phyloP scores from a whole-genome alignment of 2,329 filamentous ascomycete species.

The Metarhizium sp. region DNA sequence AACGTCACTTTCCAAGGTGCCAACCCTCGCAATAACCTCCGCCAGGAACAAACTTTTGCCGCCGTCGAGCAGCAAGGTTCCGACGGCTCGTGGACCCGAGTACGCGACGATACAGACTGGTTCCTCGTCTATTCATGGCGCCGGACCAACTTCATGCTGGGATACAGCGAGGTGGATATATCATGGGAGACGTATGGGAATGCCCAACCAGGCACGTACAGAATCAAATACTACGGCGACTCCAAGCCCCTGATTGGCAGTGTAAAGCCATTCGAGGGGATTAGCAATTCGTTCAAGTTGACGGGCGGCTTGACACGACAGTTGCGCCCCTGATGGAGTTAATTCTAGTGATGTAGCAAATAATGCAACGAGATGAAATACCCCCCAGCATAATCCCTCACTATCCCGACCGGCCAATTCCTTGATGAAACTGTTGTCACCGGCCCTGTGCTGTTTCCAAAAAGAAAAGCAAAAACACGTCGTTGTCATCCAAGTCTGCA shows the following conservation, averaged over 20 bases:
- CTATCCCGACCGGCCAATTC: not conserved
- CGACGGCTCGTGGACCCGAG: constrained; percentile 47
- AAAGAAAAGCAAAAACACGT: not conserved
- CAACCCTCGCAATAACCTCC: constrained; percentile 82
- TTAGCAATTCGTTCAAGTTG: constrained; percentile 13
- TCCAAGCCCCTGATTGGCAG: constrained; percentile 47
- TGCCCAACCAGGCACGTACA: constrained; percentile 57
- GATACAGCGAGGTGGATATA: constrained; percentile 68
- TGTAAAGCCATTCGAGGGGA: constrained; percentile 19
- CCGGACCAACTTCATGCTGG: constrained; percentile 58
- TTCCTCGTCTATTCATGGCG: constrained; percentile 73
- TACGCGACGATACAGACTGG: constrained; percentile 75
- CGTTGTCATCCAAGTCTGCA: not conserved
- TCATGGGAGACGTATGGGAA: constrained; percentile 57
- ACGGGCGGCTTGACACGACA: not conserved
- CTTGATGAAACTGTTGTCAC: not conserved
- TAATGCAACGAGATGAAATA: not conserved
- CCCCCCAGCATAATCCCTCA: not conserved
- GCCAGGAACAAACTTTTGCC: constrained; percentile 67
- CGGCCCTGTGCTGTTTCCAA: not conserved
- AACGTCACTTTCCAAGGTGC: constrained; percentile 70
- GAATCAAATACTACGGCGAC: constrained; percentile 79
- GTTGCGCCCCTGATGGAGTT: not conserved
- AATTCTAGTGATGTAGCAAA: not conserved
- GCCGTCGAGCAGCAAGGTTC: constrained; percentile 56